Conservation (phyloP, 148 eudicot species). For the Nyssa sinensis region DNA sequence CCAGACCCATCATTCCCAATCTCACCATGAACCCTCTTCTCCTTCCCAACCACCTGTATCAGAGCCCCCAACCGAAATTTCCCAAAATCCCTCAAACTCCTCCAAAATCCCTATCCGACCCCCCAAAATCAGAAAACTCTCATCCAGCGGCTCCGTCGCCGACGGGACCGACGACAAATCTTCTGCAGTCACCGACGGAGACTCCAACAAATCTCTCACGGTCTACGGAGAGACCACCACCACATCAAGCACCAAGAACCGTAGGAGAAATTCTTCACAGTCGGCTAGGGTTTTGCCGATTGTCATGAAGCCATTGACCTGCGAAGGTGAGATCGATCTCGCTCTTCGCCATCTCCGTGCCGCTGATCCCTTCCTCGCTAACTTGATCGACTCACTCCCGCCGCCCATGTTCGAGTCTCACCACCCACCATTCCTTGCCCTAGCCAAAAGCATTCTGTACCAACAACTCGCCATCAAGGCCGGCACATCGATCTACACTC, state of each 20-base stretch:
- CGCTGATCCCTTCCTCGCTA: slow-evolving; percentile 25
- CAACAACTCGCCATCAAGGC: slow-evolving; percentile 56
- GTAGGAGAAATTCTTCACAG: slow-evolving; percentile 21
- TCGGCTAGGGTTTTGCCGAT: slow-evolving; percentile 15
- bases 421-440: slow-evolving; percentile 38
- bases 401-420: slow-evolving; percentile 36
- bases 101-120: slow-evolving; percentile 57
- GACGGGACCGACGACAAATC: neutral
- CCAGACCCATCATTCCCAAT: slow-evolving; percentile 6
- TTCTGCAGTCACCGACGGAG: neutral
- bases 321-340: slow-evolving; percentile 27
- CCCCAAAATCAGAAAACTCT: slow-evolving; percentile 44
- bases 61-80: slow-evolving; percentile 11
- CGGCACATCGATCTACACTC: slow-evolving; percentile 38
- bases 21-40: slow-evolving; percentile 8
- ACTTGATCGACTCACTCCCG: slow-evolving; percentile 31
- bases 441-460: slow-evolving; percentile 39
- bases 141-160: slow-evolving; percentile 9
- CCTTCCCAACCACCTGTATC: slow-evolving; percentile 4
- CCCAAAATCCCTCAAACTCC: slow-evolving; percentile 28
- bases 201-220: neutral
- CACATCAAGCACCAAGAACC: slow-evolving; percentile 15
- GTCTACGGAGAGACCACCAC: slow-evolving; percentile 10
- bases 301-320: slow-evolving; percentile 32
- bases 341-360: slow-evolving; percentile 36